Evolutionary conservation across 129 eudicot species (phyloP).

Genomic region (Chrysanthemum seticuspe): DNA sequence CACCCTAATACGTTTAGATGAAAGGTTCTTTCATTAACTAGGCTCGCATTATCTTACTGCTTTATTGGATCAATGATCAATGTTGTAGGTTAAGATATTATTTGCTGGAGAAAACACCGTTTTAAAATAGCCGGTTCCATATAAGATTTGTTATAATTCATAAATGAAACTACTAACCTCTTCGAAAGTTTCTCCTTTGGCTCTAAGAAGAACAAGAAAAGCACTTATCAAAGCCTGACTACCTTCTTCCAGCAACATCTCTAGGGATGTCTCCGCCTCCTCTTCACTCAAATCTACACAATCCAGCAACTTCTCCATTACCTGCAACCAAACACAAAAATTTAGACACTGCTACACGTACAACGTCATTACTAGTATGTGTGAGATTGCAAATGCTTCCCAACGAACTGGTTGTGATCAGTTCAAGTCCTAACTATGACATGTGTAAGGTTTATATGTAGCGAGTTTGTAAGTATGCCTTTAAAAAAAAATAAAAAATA

Average conservation of each 20-base stretch:
- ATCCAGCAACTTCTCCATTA: constrained; percentile 60
- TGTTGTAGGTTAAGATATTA: too few species aligned
- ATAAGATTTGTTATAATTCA: not conserved
- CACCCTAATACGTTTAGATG: too few species aligned
- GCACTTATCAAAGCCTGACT: constrained; percentile 75
- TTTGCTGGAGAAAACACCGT: too few species aligned
- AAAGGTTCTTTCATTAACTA: too few species aligned
- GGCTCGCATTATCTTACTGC: too few species aligned
- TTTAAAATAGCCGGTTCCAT: not conserved
- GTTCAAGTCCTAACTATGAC: too few species aligned
- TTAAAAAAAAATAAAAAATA: not conserved
- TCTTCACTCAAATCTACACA: constrained; percentile 60
- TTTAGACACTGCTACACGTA: not conserved
- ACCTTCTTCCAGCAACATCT: constrained; percentile 59
- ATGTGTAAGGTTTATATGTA: too few species aligned
- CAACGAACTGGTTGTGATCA: too few species aligned
- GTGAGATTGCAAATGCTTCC: too few species aligned
- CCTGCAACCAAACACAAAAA: constrained; percentile 40
- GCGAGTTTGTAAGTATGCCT: too few species aligned
- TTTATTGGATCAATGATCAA: too few species aligned
- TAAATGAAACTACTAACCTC: constrained; percentile 40
- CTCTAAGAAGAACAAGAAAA: constrained; percentile 83
- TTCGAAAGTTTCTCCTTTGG: constrained; percentile 89
- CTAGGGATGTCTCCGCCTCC: constrained; percentile 70
- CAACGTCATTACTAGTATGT: not conserved